Percentiles rank a stretch among this genome's conserved stretches.
Evolutionary conservation across 2,329 filamentous ascomycete genomes (phyloP).

Genomic region (Aspergillus spinulosporus): DNA sequence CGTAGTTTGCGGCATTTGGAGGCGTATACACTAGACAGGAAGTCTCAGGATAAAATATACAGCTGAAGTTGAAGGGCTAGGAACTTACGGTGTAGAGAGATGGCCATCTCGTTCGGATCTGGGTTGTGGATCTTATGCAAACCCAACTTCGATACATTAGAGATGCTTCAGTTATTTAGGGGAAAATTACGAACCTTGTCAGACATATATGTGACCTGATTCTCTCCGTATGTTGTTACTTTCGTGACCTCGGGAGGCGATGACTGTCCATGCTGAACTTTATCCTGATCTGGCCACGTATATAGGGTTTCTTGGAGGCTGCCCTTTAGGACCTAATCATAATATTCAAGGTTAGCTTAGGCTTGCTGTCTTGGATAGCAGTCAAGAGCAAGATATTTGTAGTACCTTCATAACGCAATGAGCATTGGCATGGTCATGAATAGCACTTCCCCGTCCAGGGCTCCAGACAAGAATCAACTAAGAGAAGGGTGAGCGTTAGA

Average conservation of each 20-base stretch:
- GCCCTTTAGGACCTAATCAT: constrained; percentile 68
- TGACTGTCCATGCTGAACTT: constrained; percentile 46
- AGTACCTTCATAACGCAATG: constrained; percentile 82
- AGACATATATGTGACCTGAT: constrained; percentile 86
- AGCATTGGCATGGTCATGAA: constrained; percentile 86
- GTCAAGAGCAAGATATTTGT: not conserved
- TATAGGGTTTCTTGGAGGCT: constrained; percentile 79
- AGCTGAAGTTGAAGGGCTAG: not conserved
- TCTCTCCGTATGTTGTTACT: constrained; percentile 66
- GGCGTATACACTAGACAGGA: constrained; percentile 70
- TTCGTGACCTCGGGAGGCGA: constrained; percentile 64
- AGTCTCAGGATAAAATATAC: not conserved
- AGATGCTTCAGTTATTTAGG: not conserved
- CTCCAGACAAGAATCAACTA: constrained; percentile 88
- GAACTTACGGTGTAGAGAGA: constrained; percentile 73
- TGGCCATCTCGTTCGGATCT: constrained; percentile 68
- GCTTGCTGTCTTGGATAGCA: not conserved
- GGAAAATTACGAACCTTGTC: constrained; percentile 56
- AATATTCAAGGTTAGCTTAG: not conserved
- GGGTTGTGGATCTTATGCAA: constrained; percentile 80
- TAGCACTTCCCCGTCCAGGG: constrained; percentile 76
- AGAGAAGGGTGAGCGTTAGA: constrained; percentile 16
- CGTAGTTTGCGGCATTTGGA: constrained; percentile 79
- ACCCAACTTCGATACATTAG: constrained; percentile 59
- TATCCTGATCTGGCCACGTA: constrained; percentile 61